Evolutionary conservation across 176 grass and related monocot species (phyloP).

Genomic region (Bonia amplexicaulis): DNA sequence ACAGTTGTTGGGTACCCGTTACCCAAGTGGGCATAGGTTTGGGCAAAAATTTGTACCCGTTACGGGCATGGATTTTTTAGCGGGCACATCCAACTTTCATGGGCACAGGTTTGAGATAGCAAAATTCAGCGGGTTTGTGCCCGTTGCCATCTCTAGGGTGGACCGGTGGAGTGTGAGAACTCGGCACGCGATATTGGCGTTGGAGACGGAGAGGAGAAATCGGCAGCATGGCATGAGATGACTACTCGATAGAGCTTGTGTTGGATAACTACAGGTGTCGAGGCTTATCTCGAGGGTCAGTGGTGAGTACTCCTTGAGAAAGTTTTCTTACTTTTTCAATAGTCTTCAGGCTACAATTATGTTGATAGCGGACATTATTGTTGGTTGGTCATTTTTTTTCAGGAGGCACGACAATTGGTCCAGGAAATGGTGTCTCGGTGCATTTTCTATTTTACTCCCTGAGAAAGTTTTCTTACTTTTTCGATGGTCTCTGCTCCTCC

Average conservation of each 20-base stretch:
- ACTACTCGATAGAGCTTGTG: not conserved
- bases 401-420: not conserved
- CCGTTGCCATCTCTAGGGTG: no score
- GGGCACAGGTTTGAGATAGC: no score
- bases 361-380: not conserved
- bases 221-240: not conserved
- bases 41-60: no score
- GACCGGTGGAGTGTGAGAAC: not conserved
- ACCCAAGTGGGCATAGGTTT: no score
- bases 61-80: no score
- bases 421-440: not conserved
- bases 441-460: no score
- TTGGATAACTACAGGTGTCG: constrained; percentile 24
- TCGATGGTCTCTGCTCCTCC: not conserved
- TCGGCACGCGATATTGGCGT: not conserved
- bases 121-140: no score
- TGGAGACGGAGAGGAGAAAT: not conserved
- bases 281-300: constrained; percentile 22
- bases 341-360: not conserved
- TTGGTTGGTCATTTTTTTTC: not conserved
- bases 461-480: no score
- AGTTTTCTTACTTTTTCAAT: no score
- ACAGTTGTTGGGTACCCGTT: no score
- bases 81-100: no score
- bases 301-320: no score